phyloP scores from a whole-genome alignment of 75 land plant species.

The Pinus tabuliformis region DNA sequence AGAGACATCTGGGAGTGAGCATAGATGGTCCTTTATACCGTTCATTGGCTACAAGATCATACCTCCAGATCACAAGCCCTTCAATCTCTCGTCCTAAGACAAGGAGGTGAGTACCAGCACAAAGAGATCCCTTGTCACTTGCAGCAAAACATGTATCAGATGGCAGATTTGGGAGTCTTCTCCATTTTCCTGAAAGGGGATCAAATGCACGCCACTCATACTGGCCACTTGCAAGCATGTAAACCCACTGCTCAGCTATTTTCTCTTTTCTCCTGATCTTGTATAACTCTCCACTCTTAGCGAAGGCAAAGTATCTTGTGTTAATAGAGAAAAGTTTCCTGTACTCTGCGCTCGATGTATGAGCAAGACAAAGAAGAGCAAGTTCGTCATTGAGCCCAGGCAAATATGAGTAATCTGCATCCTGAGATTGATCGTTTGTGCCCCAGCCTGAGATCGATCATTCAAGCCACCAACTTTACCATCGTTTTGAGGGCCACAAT shows the following conservation, averaged over 20 bases:
- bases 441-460: too few relatives aligned
- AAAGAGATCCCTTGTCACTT: constrained; percentile 64
- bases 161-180: constrained; percentile 43
- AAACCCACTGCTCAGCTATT: constrained; percentile 45
- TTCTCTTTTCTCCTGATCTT: constrained; percentile 35
- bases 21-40: constrained; percentile 62
- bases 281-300: constrained; percentile 37
- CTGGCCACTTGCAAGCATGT: constrained; percentile 43
- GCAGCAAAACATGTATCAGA: constrained; percentile 43
- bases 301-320: constrained; percentile 7
- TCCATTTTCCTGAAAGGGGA: constrained; percentile 25
- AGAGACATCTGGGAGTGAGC: constrained; percentile 58
- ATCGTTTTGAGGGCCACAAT: too few relatives aligned
- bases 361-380: too few relatives aligned
- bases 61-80: constrained; percentile 65
- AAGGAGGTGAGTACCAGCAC: constrained; percentile 67
- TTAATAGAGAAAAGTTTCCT: too few relatives aligned
- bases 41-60: constrained; percentile 39
- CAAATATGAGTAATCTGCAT: too few relatives aligned
- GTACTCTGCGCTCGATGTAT: too few relatives aligned
- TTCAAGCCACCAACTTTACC: too few relatives aligned
- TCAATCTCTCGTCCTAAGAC: constrained; percentile 51
- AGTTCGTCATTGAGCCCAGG: too few relatives aligned
- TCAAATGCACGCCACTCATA: constrained; percentile 45
- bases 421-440: too few relatives aligned